phyloP scores from a whole-genome alignment of 148 eudicot species.

The Vaccinium myrtillus region DNA sequence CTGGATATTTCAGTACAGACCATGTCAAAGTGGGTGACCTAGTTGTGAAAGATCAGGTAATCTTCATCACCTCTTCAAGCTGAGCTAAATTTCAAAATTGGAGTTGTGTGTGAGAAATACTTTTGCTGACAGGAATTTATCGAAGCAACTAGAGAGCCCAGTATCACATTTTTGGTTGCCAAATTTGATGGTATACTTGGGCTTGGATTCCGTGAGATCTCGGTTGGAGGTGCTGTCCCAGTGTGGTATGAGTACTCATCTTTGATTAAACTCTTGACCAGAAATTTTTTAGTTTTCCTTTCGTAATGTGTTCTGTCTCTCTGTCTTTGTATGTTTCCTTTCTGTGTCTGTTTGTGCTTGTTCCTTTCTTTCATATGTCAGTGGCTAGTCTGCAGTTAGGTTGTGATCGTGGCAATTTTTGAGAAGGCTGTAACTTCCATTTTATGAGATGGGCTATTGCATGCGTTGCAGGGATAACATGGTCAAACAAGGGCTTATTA shows the following conservation, averaged over 20 bases:
- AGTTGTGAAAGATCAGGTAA: slow-evolving; percentile 64
- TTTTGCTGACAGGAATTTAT: slow-evolving; percentile 55
- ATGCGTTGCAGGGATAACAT: slow-evolving; percentile 39
- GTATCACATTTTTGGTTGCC: slow-evolving; percentile 77
- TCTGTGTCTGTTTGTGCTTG: not conserved
- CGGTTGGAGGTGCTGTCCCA: slow-evolving; percentile 82
- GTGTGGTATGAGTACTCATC: slow-evolving; percentile 60
- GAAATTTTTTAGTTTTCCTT: not conserved
- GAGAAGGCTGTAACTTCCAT: not conserved
- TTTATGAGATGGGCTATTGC: not conserved
- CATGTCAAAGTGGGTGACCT: slow-evolving; percentile 62
- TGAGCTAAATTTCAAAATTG: not conserved
- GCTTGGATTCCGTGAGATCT: slow-evolving; percentile 82
- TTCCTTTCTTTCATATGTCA: not conserved
- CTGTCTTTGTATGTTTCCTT: not conserved
- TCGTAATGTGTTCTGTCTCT: not conserved
- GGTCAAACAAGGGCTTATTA: slow-evolving; percentile 45
- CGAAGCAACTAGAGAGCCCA: slow-evolving; percentile 90
- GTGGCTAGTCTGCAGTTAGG: not conserved
- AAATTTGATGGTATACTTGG: slow-evolving; percentile 97
- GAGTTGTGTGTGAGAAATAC: not conserved
- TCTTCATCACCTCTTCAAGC: not conserved
- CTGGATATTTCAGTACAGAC: slow-evolving; percentile 77
- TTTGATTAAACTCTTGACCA: not conserved
- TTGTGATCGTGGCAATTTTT: not conserved